phyloP scores from a whole-genome alignment of 495 filamentous ascomycete genomes.

The Neurospora tetrasperma region DNA sequence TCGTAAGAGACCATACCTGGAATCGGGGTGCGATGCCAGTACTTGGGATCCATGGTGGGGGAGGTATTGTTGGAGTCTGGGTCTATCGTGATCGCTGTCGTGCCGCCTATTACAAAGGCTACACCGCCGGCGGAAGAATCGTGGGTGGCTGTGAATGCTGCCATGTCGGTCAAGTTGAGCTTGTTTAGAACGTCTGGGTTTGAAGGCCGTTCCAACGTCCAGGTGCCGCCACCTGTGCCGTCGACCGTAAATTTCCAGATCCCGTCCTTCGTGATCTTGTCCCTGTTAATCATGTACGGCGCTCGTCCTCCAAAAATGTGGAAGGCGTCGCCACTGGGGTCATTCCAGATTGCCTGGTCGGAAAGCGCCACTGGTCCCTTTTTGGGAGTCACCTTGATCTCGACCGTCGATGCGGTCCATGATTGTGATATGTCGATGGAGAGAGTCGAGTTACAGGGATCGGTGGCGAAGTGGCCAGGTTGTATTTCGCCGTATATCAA shows the following conservation, averaged over 20 bases:
- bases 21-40: neutral
- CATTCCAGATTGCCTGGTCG: conserved; percentile 21
- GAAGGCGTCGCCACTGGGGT: conserved; percentile 14
- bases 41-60: neutral
- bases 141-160: neutral
- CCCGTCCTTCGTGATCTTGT: conserved; percentile 8
- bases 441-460: conserved; percentile 3
- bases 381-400: conserved; percentile 15
- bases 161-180: neutral
- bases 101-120: conserved; percentile 12
- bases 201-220: conserved; percentile 9
- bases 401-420: conserved; percentile 23
- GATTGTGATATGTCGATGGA: conserved; percentile 25
- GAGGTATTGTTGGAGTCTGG: conserved; percentile 1
- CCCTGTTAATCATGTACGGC: conserved; percentile 1
- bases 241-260: conserved; percentile 28
- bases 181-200: conserved; percentile 1
- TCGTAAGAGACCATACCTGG: conserved; percentile 16
- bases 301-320: conserved; percentile 28
- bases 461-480: neutral
- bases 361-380: conserved; percentile 3
- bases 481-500: neutral
- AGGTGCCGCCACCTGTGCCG: conserved; percentile 23
- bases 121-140: neutral
- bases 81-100: conserved; percentile 2